Conservation (phyloP, 2,329 filamentous ascomycete genomes). For the Beauveria sp. region DNA sequence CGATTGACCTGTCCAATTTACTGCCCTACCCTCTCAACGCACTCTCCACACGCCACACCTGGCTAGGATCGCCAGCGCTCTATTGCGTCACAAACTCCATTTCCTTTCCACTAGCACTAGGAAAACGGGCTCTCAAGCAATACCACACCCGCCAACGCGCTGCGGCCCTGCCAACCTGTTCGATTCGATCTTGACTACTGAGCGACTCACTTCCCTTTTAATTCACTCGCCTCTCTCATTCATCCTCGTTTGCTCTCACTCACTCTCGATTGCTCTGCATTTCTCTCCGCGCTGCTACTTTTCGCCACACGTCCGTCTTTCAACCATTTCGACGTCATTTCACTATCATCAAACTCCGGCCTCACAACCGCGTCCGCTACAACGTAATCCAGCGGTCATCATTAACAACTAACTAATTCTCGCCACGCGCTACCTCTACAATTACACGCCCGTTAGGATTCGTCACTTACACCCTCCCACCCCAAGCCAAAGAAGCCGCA, state of each 20-base stretch:
- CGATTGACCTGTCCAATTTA: slow-evolving; percentile 4
- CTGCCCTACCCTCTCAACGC: slow-evolving; percentile 4
- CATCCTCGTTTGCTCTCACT: not conserved
- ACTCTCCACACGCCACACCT: slow-evolving; percentile 6
- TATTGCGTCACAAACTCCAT: slow-evolving; percentile 11
- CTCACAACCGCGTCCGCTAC: not conserved
- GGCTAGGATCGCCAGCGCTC: slow-evolving; percentile 10
- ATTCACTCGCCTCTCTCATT: not conserved
- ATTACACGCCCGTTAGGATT: not conserved
- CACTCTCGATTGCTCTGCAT: not conserved
- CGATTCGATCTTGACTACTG: not conserved
- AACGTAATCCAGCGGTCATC: not conserved
- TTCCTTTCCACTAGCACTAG: not conserved
- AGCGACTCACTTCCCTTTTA: not conserved
- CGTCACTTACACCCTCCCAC: not conserved
- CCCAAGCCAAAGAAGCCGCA: not conserved
- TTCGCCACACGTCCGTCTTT: not conserved
- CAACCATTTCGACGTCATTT: slow-evolving; percentile 3
- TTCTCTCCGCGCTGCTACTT: not conserved
- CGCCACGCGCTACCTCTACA: not conserved
- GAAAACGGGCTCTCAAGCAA: slow-evolving; percentile 4
- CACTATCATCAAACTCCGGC: not conserved
- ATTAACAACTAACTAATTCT: not conserved
- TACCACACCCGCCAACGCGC: not conserved
- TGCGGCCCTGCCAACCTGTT: not conserved